phyloP scores from a whole-genome alignment of 1,284 basidiomycete genomes.

The Rhodotorula sp. region DNA sequence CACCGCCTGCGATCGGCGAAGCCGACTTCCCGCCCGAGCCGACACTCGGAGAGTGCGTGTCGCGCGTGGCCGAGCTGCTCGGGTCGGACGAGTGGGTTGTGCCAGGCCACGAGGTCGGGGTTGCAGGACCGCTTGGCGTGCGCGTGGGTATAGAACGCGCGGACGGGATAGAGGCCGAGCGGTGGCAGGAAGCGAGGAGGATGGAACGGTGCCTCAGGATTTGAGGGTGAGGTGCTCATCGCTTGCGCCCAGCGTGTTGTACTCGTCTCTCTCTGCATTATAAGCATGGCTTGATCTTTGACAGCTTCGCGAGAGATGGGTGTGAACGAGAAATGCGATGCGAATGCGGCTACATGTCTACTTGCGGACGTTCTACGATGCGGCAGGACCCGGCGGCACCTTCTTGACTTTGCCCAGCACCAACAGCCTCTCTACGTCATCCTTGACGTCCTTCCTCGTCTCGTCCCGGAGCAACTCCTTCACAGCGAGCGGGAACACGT shows the following conservation, averaged over 20 bases:
- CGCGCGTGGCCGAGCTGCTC: conserved; percentile 2
- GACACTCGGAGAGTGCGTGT: conserved; percentile 18
- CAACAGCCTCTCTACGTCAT: conserved; percentile 59
- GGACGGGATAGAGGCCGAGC: neutral
- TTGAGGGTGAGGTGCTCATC: neutral
- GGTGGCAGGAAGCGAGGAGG: conserved; percentile 16
- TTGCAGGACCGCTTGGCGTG: conserved; percentile 17
- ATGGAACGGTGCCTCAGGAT: conserved; percentile 20
- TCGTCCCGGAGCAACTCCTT: conserved; percentile 74
- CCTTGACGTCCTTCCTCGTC: neutral
- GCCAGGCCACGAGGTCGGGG: conserved; percentile 18
- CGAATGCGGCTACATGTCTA: neutral
- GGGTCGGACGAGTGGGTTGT: conserved; percentile 6
- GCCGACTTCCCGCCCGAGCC: conserved; percentile 14
- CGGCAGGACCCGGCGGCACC: conserved; percentile 7
- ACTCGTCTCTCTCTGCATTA: neutral
- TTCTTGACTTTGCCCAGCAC: conserved; percentile 58
- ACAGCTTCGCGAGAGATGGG: neutral
- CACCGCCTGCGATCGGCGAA: neutral
- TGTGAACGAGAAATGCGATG: neutral
- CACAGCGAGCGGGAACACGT: conserved; percentile 54
- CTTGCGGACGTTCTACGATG: neutral
- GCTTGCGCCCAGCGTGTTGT: too few species aligned
- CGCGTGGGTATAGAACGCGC: conserved; percentile 9
- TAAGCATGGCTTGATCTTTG: neutral